Evolutionary conservation across 2,329 filamentous ascomycete genomes (phyloP).

Genomic region (Raffaelea deltoideospora): DNA sequence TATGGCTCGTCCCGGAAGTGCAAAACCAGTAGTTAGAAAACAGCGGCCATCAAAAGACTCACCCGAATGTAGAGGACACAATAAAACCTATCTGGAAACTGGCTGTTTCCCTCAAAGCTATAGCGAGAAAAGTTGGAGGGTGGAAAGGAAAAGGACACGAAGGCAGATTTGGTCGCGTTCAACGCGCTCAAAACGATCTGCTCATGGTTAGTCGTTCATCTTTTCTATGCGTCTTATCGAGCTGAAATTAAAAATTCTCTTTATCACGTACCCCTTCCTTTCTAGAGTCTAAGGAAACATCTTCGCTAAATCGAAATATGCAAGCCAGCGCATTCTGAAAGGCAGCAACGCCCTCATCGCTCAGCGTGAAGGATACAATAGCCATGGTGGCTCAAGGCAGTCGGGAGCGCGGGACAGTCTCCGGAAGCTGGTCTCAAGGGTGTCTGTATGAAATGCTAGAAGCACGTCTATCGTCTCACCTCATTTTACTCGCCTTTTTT

Average conservation of each 20-base stretch:
- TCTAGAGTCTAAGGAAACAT: slow-evolving; percentile 59
- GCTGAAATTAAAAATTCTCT: too few relatives aligned
- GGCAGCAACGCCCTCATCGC: slow-evolving; percentile 53
- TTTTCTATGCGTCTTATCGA: too few relatives aligned
- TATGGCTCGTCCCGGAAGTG: too few relatives aligned
- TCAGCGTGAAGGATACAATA: slow-evolving; percentile 57
- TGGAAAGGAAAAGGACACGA: slow-evolving; percentile 56
- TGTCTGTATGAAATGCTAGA: too few relatives aligned
- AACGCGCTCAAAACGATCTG: slow-evolving; percentile 60
- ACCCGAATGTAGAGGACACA: slow-evolving; percentile 63
- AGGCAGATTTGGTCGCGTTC: slow-evolving; percentile 69
- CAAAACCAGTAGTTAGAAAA: neutral
- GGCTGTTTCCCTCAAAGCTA: slow-evolving; percentile 40
- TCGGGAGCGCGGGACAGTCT: too few relatives aligned
- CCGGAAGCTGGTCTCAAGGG: too few relatives aligned
- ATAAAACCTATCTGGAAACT: slow-evolving; percentile 47
- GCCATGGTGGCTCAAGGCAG: too few relatives aligned
- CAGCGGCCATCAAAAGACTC: slow-evolving; percentile 7
- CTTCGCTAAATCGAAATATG: slow-evolving; percentile 65
- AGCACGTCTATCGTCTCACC: too few relatives aligned
- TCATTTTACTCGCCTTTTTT: too few relatives aligned
- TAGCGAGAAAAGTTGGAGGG: slow-evolving; percentile 57
- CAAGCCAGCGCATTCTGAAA: slow-evolving; percentile 62
- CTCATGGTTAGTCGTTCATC: too few relatives aligned
- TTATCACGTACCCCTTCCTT: slow-evolving; percentile 40